Conservation (phyloP, 768 basidiomycete genomes). For the Lyophyllum semitale region DNA sequence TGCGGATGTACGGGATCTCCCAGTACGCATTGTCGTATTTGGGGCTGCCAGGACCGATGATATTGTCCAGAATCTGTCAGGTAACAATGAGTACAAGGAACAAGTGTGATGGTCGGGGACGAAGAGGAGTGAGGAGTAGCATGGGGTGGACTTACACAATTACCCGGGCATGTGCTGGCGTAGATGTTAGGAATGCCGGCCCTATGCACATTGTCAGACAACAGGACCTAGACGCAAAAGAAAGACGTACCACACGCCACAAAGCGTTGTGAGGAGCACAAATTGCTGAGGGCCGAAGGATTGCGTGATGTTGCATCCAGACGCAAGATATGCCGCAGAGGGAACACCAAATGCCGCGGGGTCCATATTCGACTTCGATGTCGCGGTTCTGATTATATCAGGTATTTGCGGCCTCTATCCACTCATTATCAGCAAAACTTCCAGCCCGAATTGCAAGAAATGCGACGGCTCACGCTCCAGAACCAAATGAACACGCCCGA, state of each 20-base stretch:
- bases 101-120: background rate
- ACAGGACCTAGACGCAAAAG: background rate
- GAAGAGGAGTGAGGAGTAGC: background rate
- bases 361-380: slow-evolving; percentile 37
- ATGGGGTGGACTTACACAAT: slow-evolving; percentile 34
- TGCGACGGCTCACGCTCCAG: slow-evolving; percentile 23
- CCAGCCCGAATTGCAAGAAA: background rate
- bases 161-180: slow-evolving; percentile 40
- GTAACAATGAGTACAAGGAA: background rate
- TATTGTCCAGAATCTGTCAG: slow-evolving; percentile 39
- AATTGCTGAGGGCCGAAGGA: slow-evolving; percentile 68
- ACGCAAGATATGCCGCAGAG: slow-evolving; percentile 60
- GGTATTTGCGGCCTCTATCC: slow-evolving; percentile 46
- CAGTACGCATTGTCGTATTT: slow-evolving; percentile 57
- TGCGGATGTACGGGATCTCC: slow-evolving; percentile 60
- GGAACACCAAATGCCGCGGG: slow-evolving; percentile 57
- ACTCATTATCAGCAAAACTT: background rate
- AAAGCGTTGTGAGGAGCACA: slow-evolving; percentile 70
- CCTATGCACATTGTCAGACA: slow-evolving; percentile 20
- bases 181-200: slow-evolving; percentile 48
- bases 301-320: slow-evolving; percentile 51
- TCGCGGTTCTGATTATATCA: slow-evolving; percentile 32
- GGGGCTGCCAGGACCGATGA: slow-evolving; percentile 45
- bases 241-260: slow-evolving; percentile 43
- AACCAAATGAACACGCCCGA: slow-evolving; percentile 35